phyloP scores from a whole-genome alignment of 164 flowering plant species.

The Magnolia kwangsiensis region DNA sequence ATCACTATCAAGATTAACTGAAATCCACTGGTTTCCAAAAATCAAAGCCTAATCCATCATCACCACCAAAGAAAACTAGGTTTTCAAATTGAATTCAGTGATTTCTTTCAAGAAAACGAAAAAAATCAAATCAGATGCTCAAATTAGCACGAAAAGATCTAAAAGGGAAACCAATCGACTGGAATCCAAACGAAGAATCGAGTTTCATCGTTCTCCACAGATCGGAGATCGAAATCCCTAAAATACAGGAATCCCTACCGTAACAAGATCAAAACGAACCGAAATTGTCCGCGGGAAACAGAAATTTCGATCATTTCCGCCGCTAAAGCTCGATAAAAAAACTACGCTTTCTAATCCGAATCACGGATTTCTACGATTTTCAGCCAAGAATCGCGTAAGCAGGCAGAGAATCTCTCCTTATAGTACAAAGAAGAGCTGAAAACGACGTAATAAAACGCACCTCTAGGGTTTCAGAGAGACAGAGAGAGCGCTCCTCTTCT shows the following conservation, averaged over 20 bases:
- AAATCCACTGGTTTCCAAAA: too few species aligned
- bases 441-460: constrained; percentile 10
- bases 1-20: too few species aligned
- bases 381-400: constrained; percentile 1
- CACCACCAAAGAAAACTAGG: too few species aligned
- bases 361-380: constrained; percentile 8
- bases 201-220: not conserved
- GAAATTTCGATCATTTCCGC: constrained; percentile 4
- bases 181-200: not conserved
- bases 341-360: not conserved
- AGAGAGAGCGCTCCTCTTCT: constrained; percentile 1
- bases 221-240: not conserved
- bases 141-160: not conserved
- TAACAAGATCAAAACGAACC: not conserved
- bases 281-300: not conserved
- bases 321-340: not conserved
- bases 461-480: constrained; percentile 14
- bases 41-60: too few species aligned
- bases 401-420: not conserved
- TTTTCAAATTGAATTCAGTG: too few species aligned
- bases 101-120: too few species aligned
- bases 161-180: not conserved
- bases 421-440: not conserved
- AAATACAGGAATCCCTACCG: not conserved
- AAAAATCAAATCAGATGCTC: not conserved